Evolutionary conservation across 2,329 filamentous ascomycete genomes (phyloP), one percentile per base, ranked within the genome.

Genomic region (Botrytis deweyae): DNA sequence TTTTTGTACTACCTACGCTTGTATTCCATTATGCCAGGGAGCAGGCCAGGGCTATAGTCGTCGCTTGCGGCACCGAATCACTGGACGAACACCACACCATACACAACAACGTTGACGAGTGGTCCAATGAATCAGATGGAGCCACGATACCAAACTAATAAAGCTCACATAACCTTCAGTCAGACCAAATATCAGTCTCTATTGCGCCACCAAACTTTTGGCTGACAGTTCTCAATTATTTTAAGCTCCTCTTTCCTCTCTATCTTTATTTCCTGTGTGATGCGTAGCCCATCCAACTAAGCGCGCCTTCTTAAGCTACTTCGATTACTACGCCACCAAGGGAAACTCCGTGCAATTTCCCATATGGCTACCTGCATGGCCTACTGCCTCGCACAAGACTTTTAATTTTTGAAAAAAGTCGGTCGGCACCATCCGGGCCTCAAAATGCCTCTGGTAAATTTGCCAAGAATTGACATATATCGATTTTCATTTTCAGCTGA

Each of bases 301-400:
- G 66, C 49, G 66, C 49, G 36, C 36, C 29, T 58, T 58, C 36
- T 42, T 42, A 42, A 68, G 52, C 14, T n/a, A 40, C 25, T 38
- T 55, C 16, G 25, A 68, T 55, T 40, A 20, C 36, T 55, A 55
- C 65, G 65, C 65, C 65, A 55, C 46, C 16, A 55, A 68, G 65
- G 66, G 12, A 68, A 68, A 18, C 66, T 68, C 49, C 66, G 66
- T 58, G 49, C 55, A 68, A 68, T 55, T 52, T 68, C 66, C 36
- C 66, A 68, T 33, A 68, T 42, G 66, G 66, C 25, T 42, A 68
- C 49, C 66, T 68, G 66, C 66, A 68, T 68, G 49, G 55, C n/a
- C 49, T 68, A 55, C 46, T 55, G 49, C 49, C 49, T 68, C 29
- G 40, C 49, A 68, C 65, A 68, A 68, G 36, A 55, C 33, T 40